Base-by-base conservation (phyloP, 2,329 filamentous ascomycete species). In the Alternaria rosae region DNA sequence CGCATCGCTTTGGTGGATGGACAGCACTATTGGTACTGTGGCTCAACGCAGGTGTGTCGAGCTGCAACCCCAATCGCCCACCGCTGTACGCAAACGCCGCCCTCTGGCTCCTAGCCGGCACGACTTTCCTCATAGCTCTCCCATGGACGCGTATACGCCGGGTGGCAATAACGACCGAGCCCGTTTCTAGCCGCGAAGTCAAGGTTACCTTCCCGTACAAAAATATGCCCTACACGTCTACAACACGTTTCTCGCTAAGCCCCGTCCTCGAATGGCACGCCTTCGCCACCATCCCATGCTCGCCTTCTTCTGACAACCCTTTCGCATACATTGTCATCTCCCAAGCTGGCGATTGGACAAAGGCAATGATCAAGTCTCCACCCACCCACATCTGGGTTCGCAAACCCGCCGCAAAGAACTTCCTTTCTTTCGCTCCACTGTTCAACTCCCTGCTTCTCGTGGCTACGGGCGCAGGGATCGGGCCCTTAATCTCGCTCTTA, bases 81-180 rank as follows among this genome's bases (percentile, higher is more conserved):
- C 47, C 61, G 4, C 55, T 70, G 11, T 54, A 59, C 47, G 32
- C 30, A 1, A 66, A 67, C 21, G 57, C 72, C 0, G 61, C 68
- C 0, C 62, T 94, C 76, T 95, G 91, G 90, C 85, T 92, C 70
- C 82, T 94, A 17, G 69, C 87, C 25, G 74, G 86, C 32, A 88
- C 88, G 42, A 92, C 91, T 1, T 73, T 85, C 50, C 86, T 89
- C 68, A 85, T 94, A 68, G 82, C 90, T 54, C 87, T 90, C 45
- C 91, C 92, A 0, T 96, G 92, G 92, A 75, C 90, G 2, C 85
- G 88, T 64, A 86, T 95, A 21, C 87, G 90, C 57, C 88, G 87
- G 66, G 87, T 92, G 38, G 79, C 82, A 12, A 89, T 94, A 57
- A 80, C 85, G 20, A 82, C 89, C 8, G 87, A 92, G 72, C 80